phyloP scores from a whole-genome alignment of 345 rosid species.

The Mangifera indica region DNA sequence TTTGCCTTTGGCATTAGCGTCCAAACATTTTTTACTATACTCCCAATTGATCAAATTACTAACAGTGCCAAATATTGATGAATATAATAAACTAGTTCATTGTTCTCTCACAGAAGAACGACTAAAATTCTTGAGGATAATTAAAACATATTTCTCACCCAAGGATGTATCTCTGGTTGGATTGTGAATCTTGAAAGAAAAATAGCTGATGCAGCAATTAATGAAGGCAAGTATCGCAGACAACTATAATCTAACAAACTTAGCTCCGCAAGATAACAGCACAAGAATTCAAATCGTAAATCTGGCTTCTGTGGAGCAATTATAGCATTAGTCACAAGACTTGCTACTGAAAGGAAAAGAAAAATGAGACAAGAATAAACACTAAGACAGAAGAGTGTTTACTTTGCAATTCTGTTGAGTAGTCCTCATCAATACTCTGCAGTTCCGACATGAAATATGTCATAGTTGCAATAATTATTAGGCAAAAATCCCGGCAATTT shows the following conservation, averaged over 20 bases:
- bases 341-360: background rate
- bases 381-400: slow-evolving; percentile 13
- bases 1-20: background rate
- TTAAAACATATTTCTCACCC: slow-evolving; percentile 41
- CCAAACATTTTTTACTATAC: background rate
- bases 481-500: background rate
- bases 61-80: background rate
- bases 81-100: background rate
- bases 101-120: background rate
- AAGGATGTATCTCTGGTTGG: slow-evolving; percentile 47
- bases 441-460: slow-evolving; percentile 11
- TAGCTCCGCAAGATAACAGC: slow-evolving; percentile 64
- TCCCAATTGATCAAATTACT: slow-evolving; percentile 2
- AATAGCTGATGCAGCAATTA: slow-evolving; percentile 58
- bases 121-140: background rate
- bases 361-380: background rate
- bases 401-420: slow-evolving; percentile 47
- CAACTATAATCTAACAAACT: slow-evolving; percentile 67
- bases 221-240: slow-evolving; percentile 56
- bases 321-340: background rate
- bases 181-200: slow-evolving; percentile 57
- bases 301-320: slow-evolving; percentile 29
- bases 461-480: background rate
- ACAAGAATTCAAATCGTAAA: slow-evolving; percentile 55
- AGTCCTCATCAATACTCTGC: slow-evolving; percentile 45